Base-by-base conservation (phyloP, 768 basidiomycete species). In the Clathrus columnatus region DNA sequence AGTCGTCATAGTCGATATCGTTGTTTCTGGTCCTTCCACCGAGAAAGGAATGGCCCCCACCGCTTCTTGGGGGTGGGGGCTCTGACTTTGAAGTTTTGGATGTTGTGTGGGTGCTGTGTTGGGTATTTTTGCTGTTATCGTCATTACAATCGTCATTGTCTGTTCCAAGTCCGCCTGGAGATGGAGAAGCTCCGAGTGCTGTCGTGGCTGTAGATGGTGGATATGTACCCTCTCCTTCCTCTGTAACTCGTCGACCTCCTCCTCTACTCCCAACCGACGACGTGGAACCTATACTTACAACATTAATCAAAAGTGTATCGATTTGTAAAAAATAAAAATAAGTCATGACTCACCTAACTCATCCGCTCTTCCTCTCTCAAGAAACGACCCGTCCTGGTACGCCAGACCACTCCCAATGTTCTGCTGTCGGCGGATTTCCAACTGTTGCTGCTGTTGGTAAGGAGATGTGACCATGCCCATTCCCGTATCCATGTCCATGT, bases 11-110 rank as follows among this genome's bases (percentile, higher is more conserved):
- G 4, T 36, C 36, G 36, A 36, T 8, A 36, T 69, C 55, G 60
- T 62, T 59, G 64, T 70, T 67, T 56, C 57, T 63, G 63, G 72
- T 56, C 68, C 75, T 45, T 74, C 75, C 73, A 78, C 74, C 63
- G 75, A 78, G 83, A 83, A 82, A 85, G 81, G 83, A 83, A 76
- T 84, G 83, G 73, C 65, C 62, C 64, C 67, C 57, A 62, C 67
- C 61, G 46, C 55, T 61, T 27, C 44, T 53, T 24, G 57, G 54
- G 50, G 36, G 55, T 50, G 48, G 60, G 45, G 50, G 59, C 30
- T 29, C 24, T 43, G 45, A 36, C 44, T 36, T 17, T 28, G 21
- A 26, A 14, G 27, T 30, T 29, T 17, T 30, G 50, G 29, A 32
- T 24, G 27, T 51, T 21, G n/a, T 29, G 26, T 18, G 29, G 28